These are phyloP conservation scores for Lactarius indigo DNA, from an alignment of 768 basidiomycete species.

Conservation along the genomic window DNA sequence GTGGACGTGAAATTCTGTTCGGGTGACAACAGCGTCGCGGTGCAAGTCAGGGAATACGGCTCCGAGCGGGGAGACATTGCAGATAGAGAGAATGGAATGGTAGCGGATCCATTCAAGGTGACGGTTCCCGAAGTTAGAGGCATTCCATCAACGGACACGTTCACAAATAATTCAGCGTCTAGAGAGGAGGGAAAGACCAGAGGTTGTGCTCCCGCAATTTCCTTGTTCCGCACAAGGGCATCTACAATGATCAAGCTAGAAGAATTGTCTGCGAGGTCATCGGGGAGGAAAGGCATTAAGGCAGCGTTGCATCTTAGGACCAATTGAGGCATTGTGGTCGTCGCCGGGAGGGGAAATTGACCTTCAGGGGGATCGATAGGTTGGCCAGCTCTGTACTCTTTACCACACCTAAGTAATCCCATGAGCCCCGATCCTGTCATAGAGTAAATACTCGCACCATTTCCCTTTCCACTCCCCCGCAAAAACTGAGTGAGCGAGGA, in stretches of 20 bases:
- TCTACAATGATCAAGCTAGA: conserved; percentile 38
- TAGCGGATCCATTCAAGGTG: conserved; percentile 38
- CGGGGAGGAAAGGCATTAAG: conserved; percentile 45
- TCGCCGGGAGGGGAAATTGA: conserved; percentile 38
- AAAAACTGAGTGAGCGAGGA: neutral
- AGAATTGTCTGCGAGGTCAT: conserved; percentile 31
- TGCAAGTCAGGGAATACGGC: conserved; percentile 36
- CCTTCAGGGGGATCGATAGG: conserved; percentile 46
- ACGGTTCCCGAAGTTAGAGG: conserved; percentile 31
- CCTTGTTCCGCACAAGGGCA: conserved; percentile 35
- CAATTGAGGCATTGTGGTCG: conserved; percentile 38
- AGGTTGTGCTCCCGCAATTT: conserved; percentile 36
- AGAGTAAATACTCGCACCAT: neutral
- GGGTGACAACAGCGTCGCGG: conserved; percentile 28
- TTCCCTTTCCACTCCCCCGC: neutral
- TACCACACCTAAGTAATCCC: conserved; percentile 41
- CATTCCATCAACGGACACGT: conserved; percentile 32
- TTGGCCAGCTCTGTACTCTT: conserved; percentile 43
- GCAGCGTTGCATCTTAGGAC: conserved; percentile 46
- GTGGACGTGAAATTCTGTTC: conserved; percentile 34
- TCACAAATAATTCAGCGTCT: conserved; percentile 28
- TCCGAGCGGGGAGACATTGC: conserved; percentile 31
- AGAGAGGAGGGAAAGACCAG: conserved; percentile 28
- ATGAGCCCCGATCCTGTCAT: neutral
- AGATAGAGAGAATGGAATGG: conserved; percentile 35